Evolutionary conservation across 1,284 basidiomycete genomes (phyloP).

Genomic region (Somion occarium): DNA sequence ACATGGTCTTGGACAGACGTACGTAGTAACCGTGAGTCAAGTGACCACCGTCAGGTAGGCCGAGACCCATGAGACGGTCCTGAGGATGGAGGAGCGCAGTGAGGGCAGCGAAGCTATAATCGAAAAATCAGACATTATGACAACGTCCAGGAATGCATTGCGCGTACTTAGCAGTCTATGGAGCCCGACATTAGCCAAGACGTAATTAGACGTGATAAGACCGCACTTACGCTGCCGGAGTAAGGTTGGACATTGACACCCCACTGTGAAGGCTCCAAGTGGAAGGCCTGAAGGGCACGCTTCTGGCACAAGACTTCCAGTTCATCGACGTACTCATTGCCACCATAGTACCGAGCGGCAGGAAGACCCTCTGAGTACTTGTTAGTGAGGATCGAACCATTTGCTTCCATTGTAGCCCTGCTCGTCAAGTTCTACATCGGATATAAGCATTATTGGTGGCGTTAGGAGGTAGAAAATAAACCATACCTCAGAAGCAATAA

Average conservation of each 20-base stretch:
- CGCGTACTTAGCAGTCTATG: constrained; percentile 78
- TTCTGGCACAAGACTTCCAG: constrained; percentile 94
- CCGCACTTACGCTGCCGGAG: constrained; percentile 64
- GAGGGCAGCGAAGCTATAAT: constrained; percentile 87
- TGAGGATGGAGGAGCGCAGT: constrained; percentile 97
- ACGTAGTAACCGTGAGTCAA: constrained; percentile 98
- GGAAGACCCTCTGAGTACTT: constrained; percentile 98
- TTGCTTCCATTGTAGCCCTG: constrained; percentile 93
- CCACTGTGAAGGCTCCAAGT: constrained; percentile 92
- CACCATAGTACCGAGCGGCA: constrained; percentile 95
- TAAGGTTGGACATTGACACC: constrained; percentile 99
- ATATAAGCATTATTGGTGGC: constrained; percentile 5
- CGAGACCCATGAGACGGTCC: constrained; percentile 99
- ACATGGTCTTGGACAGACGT: constrained; percentile 19
- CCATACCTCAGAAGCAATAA: constrained; percentile 88
- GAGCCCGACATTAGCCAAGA: constrained; percentile 8
- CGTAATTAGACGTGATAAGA: constrained; percentile 4
- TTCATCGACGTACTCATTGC: constrained; percentile 96
- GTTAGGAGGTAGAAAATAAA: neutral
- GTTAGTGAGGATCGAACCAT: constrained; percentile 98
- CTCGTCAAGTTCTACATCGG: constrained; percentile 82
- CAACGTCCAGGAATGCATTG: neutral
- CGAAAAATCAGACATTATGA: neutral
- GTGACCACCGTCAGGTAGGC: constrained; percentile 97
- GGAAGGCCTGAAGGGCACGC: constrained; percentile 95